Evolutionary conservation across 2,329 filamentous ascomycete species (phyloP).

Genomic region (Fusarium sp.): DNA sequence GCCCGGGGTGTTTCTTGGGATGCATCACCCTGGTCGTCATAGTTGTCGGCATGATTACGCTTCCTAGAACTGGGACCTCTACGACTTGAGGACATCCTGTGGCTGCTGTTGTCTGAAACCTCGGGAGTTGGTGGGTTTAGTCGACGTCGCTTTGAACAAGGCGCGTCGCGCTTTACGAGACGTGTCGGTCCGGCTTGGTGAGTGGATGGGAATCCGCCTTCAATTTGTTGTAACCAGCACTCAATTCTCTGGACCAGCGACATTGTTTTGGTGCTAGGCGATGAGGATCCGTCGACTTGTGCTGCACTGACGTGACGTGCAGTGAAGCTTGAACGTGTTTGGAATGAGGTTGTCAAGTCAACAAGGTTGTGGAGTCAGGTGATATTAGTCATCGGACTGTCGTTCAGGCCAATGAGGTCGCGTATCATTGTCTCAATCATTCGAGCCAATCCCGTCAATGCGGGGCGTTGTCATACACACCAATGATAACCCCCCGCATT

Average conservation of each 20-base stretch:
- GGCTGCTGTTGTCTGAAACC: neutral
- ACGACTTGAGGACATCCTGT: conserved; percentile 7
- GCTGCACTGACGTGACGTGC: neutral
- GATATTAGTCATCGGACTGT: too few relatives aligned
- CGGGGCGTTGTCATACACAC: too few relatives aligned
- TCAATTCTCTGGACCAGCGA: conserved; percentile 1
- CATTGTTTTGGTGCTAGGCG: neutral
- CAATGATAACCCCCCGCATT: too few relatives aligned
- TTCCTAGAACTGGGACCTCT: neutral
- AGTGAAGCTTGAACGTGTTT: neutral
- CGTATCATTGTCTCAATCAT: too few relatives aligned
- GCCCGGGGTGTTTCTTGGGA: conserved; percentile 17
- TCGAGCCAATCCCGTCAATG: too few relatives aligned
- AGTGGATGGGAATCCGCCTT: neutral
- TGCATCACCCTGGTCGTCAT: neutral
- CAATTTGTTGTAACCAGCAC: conserved; percentile 2
- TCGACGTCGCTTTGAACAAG: conserved; percentile 13
- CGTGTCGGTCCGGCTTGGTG: neutral
- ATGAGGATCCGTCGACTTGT: neutral
- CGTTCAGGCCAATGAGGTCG: too few relatives aligned
- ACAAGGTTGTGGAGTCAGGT: neutral
- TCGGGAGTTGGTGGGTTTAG: conserved; percentile 17
- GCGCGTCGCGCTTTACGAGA: neutral
- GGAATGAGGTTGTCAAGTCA: neutral
- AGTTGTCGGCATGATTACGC: conserved; percentile 3